phyloP scores from a whole-genome alignment of 2,329 filamentous ascomycete species.

The Ramichloridium luteum region DNA sequence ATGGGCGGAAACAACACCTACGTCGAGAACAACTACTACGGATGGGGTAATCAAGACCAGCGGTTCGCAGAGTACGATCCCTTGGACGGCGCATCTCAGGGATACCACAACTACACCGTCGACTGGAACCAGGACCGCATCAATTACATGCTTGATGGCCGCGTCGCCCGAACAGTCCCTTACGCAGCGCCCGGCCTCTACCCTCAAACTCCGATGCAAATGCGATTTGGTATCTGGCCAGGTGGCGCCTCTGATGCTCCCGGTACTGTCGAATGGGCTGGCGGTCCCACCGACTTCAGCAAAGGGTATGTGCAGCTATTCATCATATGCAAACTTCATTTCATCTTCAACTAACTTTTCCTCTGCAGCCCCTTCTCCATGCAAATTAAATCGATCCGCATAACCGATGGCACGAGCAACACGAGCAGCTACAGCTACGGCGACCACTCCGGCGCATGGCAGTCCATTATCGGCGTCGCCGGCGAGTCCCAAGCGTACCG shows the following conservation, averaged over 20 bases:
- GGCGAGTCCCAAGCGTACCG: conserved; percentile 22
- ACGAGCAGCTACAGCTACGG: conserved; percentile 29
- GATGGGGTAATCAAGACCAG: conserved; percentile 53
- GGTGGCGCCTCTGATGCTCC: conserved; percentile 66
- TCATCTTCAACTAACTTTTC: conserved; percentile 1
- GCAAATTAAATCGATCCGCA: conserved; percentile 24
- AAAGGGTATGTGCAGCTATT: conserved; percentile 15
- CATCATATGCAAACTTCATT: background rate
- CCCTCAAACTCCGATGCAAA: conserved; percentile 63
- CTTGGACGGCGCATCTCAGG: conserved; percentile 41
- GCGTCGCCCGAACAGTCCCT: conserved; percentile 51
- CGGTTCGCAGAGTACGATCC: conserved; percentile 51
- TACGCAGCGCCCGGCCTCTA: conserved; percentile 30
- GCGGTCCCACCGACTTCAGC: conserved; percentile 24
- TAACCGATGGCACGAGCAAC: conserved; percentile 24
- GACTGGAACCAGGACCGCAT: conserved; percentile 57
- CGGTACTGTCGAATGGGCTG: conserved; percentile 29
- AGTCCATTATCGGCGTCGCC: conserved; percentile 33
- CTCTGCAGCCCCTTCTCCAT: conserved; percentile 23
- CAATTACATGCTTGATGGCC: conserved; percentile 58
- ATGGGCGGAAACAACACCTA: conserved; percentile 52
- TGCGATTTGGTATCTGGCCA: conserved; percentile 67
- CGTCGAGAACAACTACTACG: conserved; percentile 64
- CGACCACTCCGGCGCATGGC: conserved; percentile 27
- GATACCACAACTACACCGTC: conserved; percentile 58